Percentiles rank a stretch among this genome's conserved stretches.
These are phyloP conservation scores for Anastatica hierochuntica DNA, from an alignment of 345 rosid species.

Conservation along the genomic window DNA sequence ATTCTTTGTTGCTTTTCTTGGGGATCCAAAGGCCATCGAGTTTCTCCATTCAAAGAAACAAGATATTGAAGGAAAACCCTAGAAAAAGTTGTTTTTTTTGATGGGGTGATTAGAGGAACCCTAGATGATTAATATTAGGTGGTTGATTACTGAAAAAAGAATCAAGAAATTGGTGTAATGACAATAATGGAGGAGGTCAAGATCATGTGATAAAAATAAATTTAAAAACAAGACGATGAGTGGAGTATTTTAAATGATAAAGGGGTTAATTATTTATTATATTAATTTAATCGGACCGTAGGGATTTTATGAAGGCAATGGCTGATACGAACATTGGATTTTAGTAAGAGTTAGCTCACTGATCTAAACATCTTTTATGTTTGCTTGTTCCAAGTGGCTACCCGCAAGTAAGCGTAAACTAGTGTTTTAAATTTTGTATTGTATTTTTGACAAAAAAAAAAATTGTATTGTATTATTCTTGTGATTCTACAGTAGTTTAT, in stretches of 20 bases:
- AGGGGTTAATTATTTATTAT: neutral
- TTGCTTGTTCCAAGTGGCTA: slow-evolving; percentile 20
- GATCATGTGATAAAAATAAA: neutral
- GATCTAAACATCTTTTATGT: slow-evolving; percentile 12
- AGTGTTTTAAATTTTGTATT: neutral
- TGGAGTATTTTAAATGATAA: slow-evolving; percentile 12
- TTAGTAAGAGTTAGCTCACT: slow-evolving; percentile 25
- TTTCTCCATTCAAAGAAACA: slow-evolving; percentile 21
- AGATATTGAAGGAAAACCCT: slow-evolving; percentile 20
- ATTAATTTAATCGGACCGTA: slow-evolving; percentile 9
- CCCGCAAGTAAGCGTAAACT: slow-evolving; percentile 11
- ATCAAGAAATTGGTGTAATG: too few species aligned
- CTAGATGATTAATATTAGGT: slow-evolving; percentile 29
- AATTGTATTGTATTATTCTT: neutral
- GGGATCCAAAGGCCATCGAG: slow-evolving; percentile 6
- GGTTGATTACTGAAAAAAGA: slow-evolving; percentile 16
- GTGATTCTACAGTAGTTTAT: slow-evolving; percentile 13
- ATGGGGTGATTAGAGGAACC: slow-evolving; percentile 18
- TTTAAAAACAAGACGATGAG: slow-evolving; percentile 9
- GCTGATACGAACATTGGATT: too few species aligned
- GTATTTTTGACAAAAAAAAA: too few species aligned
- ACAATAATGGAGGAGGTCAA: slow-evolving; percentile 19
- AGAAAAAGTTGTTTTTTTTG: neutral
- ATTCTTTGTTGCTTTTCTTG: slow-evolving; percentile 13
- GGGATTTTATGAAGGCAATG: slow-evolving; percentile 6